These are phyloP conservation scores for Eucalyptus cloeziana DNA, from an alignment of 345 rosid genomes.

Conservation along the genomic window DNA sequence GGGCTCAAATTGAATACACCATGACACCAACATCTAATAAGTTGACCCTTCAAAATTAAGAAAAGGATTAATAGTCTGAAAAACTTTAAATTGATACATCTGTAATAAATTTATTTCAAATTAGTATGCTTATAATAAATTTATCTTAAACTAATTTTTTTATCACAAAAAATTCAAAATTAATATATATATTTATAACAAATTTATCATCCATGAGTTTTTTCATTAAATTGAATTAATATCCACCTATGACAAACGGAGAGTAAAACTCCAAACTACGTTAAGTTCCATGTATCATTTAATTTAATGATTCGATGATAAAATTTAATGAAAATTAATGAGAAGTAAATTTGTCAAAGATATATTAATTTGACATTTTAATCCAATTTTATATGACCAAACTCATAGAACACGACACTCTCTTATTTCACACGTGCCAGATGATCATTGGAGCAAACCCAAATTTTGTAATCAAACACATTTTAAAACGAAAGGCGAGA, in stretches of 20 bases:
- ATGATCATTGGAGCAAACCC: neutral
- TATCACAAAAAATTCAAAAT: too few relatives aligned
- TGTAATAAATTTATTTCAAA: too few relatives aligned
- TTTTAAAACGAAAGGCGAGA: neutral
- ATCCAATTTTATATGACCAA: neutral
- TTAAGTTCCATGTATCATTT: fast-evolving
- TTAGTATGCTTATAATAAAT: fast-evolving
- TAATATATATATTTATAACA: too few relatives aligned
- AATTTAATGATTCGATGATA: fast-evolving
- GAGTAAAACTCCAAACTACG: fast-evolving
- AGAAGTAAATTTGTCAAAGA: fast-evolving
- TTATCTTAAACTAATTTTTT: fast-evolving
- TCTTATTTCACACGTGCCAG: too few relatives aligned
- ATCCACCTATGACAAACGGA: too few relatives aligned
- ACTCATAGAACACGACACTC: neutral
- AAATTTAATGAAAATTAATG: fast-evolving
- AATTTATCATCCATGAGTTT: too few relatives aligned
- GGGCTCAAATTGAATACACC: neutral
- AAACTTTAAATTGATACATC: fast-evolving
- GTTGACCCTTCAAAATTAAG: neutral
- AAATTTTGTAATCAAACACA: neutral
- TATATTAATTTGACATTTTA: fast-evolving
- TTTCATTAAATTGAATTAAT: fast-evolving
- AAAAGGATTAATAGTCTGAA: too few relatives aligned
- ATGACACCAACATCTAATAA: neutral